Base-by-base conservation (phyloP, 257 asterid species). In the Petunia axillaris region DNA sequence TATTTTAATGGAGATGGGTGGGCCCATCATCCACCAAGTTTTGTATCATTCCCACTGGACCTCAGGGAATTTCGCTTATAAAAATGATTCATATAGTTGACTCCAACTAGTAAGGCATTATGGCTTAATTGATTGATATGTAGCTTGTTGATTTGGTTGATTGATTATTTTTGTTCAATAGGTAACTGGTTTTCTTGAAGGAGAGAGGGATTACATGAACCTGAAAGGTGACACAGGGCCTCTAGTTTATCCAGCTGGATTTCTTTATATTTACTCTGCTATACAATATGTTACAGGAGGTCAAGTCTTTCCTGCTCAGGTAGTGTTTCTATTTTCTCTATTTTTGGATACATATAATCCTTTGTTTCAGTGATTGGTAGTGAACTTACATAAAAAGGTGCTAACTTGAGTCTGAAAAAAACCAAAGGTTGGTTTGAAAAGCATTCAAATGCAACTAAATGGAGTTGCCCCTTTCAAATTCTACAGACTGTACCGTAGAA, bases 211-310 rank as follows among this genome's bases (percentile, higher is more conserved):
- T 82, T 96, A 96, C 87, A 89, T 91, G 83, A 92, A 92, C 82
- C 84, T 96, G 91, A 85, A 90, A 88, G 99, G 98, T 58, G 98
- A 96, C 77, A 96, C 99, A 0, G 98, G 99, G 64, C 98, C 99
- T 79, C 84, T 96, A 58, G 99, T 96, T 14, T 96, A 96, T 76
- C 99, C 99, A 41, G 98, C 98, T 81, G 99, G 99, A 35, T 96
- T 94, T 88, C 98, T 96, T 37, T 96, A 94, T 80, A 83, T 94
- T 52, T 96, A 92, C 87, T 91, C 98, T 38, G 96, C 90, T 78
- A 89, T 95, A 64, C 94, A 87, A 86, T 89, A 87, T 87, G 81
- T 93, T 65, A 95, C 99, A 3, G 96, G 97, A 57, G 97, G 97
- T 58, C 90, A 85, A 62, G 94, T 93, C 73, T 91, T 74, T 80